A percentile compares a stretch with the other conserved stretches of the same genome.
phyloP scores from a whole-genome alignment of 148 eudicot genomes.

The Fallopia convolvulus region DNA sequence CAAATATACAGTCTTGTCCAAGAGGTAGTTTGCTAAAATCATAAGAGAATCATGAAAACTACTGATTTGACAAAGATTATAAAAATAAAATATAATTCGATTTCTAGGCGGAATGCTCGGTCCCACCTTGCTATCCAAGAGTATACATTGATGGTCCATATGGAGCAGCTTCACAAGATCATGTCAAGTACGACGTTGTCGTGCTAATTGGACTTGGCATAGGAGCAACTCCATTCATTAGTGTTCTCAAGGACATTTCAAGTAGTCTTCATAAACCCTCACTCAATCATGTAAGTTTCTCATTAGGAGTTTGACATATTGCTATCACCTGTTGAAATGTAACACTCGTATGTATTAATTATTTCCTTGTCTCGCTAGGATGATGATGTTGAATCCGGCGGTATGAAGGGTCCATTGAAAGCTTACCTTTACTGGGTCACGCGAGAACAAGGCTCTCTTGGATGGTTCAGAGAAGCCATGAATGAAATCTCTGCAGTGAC shows the following conservation, averaged over 20 bases:
- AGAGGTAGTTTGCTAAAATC: not conserved
- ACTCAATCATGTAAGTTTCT: constrained; percentile 49
- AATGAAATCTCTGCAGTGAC: constrained; percentile 16
- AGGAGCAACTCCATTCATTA: constrained; percentile 95
- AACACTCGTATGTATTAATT: not conserved
- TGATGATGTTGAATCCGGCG: constrained; percentile 9
- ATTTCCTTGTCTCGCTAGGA: not conserved
- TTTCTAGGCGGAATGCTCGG: constrained; percentile 1
- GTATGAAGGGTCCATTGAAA: constrained; percentile 31
- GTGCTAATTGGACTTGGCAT: constrained; percentile 89
- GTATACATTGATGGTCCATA: constrained; percentile 89
- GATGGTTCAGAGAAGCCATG: constrained; percentile 37
- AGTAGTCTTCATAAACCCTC: constrained; percentile 75
- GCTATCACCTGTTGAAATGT: not conserved
- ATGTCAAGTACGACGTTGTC: constrained; percentile 78
- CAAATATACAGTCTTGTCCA: constrained; percentile 8
- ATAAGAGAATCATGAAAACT: not conserved
- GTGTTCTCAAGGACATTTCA: constrained; percentile 84
- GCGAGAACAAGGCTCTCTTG: constrained; percentile 31
- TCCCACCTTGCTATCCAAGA: constrained; percentile 7
- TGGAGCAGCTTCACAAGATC: constrained; percentile 97
- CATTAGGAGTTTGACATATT: not conserved
- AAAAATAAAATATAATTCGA: not conserved
- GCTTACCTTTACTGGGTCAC: constrained; percentile 89
- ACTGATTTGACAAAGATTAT: not conserved